Evolutionary conservation across 495 filamentous ascomycete species (phyloP).

Genomic region (Daldinia concentrica): DNA sequence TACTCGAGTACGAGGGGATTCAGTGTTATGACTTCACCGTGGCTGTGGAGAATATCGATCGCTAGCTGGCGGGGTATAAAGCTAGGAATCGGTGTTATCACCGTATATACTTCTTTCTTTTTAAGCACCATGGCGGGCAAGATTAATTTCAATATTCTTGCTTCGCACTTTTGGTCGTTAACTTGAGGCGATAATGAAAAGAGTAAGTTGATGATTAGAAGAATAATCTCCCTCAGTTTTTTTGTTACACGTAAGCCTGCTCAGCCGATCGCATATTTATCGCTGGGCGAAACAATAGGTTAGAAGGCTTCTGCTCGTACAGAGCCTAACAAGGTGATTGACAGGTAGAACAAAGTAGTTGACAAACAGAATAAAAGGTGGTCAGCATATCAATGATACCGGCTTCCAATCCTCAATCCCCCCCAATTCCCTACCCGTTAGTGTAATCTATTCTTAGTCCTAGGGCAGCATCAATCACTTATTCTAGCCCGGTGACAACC

Average conservation of each 20-base stretch:
- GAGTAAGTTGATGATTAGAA: not conserved
- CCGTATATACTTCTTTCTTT: slow-evolving; percentile 59
- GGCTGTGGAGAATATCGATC: slow-evolving; percentile 56
- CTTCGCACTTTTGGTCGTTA: slow-evolving; percentile 2
- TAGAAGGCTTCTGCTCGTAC: slow-evolving; percentile 27
- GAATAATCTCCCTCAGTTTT: slow-evolving; percentile 19
- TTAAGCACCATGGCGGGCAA: slow-evolving; percentile 52
- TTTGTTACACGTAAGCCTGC: slow-evolving; percentile 36
- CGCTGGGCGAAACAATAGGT: slow-evolving; percentile 29
- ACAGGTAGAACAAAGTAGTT: not conserved
- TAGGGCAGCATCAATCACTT: not conserved
- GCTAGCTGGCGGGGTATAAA: slow-evolving; percentile 58
- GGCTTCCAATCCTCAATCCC: not conserved
- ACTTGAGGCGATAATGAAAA: slow-evolving; percentile 14
- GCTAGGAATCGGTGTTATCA: slow-evolving; percentile 59
- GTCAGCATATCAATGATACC: slow-evolving; percentile 28
- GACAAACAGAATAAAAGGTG: slow-evolving; percentile 1
- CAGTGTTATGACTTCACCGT: slow-evolving; percentile 76
- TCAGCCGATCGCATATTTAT: slow-evolving; percentile 28
- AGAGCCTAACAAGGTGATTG: slow-evolving; percentile 11
- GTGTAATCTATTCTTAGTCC: slow-evolving; percentile 32
- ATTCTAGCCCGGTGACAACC: slow-evolving; percentile 18
- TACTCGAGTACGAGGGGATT: slow-evolving; percentile 78
- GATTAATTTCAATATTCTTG: not conserved
- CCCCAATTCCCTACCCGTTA: not conserved